Base-by-base conservation (phyloP, 352 stramenopile genomes). In the Saprolegnia parasitica region DNA sequence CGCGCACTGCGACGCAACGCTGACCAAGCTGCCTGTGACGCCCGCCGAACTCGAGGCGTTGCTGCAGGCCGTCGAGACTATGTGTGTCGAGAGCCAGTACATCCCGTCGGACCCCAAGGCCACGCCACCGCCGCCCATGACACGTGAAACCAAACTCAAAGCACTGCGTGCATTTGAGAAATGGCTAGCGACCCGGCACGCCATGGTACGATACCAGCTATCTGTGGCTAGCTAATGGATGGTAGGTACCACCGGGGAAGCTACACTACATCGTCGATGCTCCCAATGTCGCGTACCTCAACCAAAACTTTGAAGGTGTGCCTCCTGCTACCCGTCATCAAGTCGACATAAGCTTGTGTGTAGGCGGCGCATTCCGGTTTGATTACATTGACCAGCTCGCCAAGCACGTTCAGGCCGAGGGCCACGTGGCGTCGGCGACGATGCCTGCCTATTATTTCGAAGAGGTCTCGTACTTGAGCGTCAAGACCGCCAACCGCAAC, bases 231-330 rank as follows among this genome's bases (percentile, higher is more conserved):
- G 23, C 20, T 18, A 21, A 20, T 35, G 42, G 16, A 10, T 5
- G 26, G 1, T 29, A 56, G 46, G 60, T 55, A 11, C 10, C 26
- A 8, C 62, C 47, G 16, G 73, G 57, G 21, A 84, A 77, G 71
- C 73, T 88, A 35, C 86, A 93, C 67, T 93, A 84, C 54, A 87
- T 99, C 23, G 79, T 99, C 60, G 97, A 99, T 77, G 96, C 96
- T 6, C 96, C 97, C 0, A 99, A 99, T 77, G 92, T 99, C 55
- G 97, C 95, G 21, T 99, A 99, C 80, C 96, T 95, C 56, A 96
- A 99, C 81, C 84, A 98, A 76, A 98, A 98, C 73, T 98, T 97
- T 81, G 76, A 83, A 37, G 42, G 29, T 35, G 29, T 35, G 29
- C 5, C 5, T 35, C 2, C 29, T 35, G 29, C 5, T 35, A 35